Conservation (phyloP, 768 basidiomycete genomes). For the Dendrothele bispora region DNA sequence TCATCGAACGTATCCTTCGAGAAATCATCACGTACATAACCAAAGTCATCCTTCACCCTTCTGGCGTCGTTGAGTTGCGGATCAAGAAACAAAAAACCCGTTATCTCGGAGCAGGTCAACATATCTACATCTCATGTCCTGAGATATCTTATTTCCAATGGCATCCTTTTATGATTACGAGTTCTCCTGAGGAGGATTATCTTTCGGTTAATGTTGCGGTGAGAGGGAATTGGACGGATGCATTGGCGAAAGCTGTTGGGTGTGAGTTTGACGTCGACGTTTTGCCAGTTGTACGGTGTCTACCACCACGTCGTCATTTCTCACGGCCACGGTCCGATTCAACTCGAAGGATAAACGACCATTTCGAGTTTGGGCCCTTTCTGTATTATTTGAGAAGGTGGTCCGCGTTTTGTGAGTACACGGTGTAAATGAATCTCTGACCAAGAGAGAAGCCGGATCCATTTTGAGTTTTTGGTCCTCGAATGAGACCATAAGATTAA, state of each 20-base stretch:
- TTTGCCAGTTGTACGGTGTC: too few relatives aligned
- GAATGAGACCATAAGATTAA: too few relatives aligned
- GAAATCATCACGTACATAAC: conserved; percentile 90
- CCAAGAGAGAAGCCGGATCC: too few relatives aligned
- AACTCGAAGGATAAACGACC: too few relatives aligned
- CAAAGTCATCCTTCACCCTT: conserved; percentile 94
- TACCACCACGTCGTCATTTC: too few relatives aligned
- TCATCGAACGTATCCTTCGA: conserved; percentile 84
- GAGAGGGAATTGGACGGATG: conserved; percentile 83
- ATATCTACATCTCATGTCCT: conserved; percentile 89
- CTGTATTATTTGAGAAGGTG: too few relatives aligned
- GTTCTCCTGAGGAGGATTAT: conserved; percentile 93
- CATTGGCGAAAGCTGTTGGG: conserved; percentile 77
- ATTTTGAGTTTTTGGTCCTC: too few relatives aligned
- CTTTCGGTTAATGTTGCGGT: conserved; percentile 91
- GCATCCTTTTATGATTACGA: conserved; percentile 95
- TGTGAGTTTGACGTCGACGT: conserved; percentile 80
- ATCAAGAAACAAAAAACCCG: conserved; percentile 94
- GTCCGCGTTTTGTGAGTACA: too few relatives aligned
- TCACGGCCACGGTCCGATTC: too few relatives aligned
- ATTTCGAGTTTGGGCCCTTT: too few relatives aligned
- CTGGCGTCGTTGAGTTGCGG: conserved; percentile 89
- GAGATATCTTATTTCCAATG: conserved; percentile 94
- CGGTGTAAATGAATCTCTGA: too few relatives aligned
- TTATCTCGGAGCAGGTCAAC: conserved; percentile 86